A percentile compares a stretch with the other conserved stretches of the same genome.
Conservation (phyloP, 805 yeast species). For the Cyberlindnera amylophila region DNA sequence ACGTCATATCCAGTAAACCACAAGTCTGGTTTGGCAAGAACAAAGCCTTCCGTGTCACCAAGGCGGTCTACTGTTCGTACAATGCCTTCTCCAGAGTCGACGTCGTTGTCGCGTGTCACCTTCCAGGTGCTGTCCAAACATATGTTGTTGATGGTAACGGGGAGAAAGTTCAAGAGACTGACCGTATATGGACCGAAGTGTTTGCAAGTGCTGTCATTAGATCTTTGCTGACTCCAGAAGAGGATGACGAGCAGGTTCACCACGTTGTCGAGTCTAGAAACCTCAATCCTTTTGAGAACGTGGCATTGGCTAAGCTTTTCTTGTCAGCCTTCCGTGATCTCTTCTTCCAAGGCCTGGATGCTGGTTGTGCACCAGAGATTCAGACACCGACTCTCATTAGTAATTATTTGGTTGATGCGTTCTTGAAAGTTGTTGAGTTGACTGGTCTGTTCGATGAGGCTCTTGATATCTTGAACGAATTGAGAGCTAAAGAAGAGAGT, state of each 20-base stretch:
- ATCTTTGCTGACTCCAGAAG: constrained; percentile 60
- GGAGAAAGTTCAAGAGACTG: constrained; percentile 48
- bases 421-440: constrained; percentile 56
- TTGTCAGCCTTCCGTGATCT: constrained; percentile 62
- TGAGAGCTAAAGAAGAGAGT: constrained; percentile 49
- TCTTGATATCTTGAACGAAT: constrained; percentile 50
- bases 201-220: constrained; percentile 65
- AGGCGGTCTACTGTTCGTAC: constrained; percentile 66
- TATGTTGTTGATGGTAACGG: constrained; percentile 43
- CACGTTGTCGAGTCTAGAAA: constrained; percentile 80
- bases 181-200: constrained; percentile 51
- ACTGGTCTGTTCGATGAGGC: constrained; percentile 65
- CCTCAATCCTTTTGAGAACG: constrained; percentile 64
- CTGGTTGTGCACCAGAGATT: constrained; percentile 65
- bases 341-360: constrained; percentile 59
- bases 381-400: constrained; percentile 62
- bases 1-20: constrained; percentile 52
- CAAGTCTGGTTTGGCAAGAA: constrained; percentile 81
- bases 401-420: constrained; percentile 75
- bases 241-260: constrained; percentile 70
- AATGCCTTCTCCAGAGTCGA: constrained; percentile 70
- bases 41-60: constrained; percentile 66
- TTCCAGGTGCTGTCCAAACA: constrained; percentile 71
- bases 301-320: constrained; percentile 48
- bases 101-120: constrained; percentile 65